Evolutionary conservation across 2,329 filamentous ascomycete genomes (phyloP).

Genomic region (Sclerotinia trifoliorum): DNA sequence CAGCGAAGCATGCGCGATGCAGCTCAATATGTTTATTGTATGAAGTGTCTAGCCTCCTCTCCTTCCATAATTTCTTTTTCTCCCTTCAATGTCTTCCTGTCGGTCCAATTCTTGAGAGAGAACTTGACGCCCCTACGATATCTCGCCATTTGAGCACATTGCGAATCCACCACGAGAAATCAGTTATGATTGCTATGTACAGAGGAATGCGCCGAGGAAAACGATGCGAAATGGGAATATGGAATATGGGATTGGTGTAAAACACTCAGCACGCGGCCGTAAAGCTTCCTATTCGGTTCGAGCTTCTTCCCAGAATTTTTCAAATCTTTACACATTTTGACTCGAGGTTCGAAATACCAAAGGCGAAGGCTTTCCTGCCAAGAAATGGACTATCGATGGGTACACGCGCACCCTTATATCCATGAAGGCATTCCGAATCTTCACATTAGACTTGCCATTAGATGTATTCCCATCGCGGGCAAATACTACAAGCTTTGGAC

Average conservation of each 20-base stretch:
- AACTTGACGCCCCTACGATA: neutral
- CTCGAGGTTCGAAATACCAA: neutral
- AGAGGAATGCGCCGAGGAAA: neutral
- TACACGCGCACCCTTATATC: neutral
- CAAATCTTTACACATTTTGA: neutral
- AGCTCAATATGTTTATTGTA: neutral
- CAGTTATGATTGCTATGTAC: neutral
- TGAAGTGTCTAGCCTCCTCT: neutral
- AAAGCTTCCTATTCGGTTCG: neutral
- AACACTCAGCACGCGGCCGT: too few species aligned
- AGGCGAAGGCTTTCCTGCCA: neutral
- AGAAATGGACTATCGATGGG: neutral
- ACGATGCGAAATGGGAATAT: neutral
- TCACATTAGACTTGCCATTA: neutral
- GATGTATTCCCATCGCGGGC: neutral
- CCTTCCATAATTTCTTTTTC: neutral
- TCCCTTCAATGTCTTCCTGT: neutral
- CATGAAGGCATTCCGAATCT: neutral
- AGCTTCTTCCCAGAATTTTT: neutral
- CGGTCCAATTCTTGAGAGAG: neutral
- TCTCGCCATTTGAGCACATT: neutral
- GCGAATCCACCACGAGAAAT: neutral
- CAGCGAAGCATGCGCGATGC: conserved; percentile 20
- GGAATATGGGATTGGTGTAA: neutral
- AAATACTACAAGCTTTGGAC: neutral